phyloP scores from a whole-genome alignment of 441 rosid genomes.

The Eutrema salsugineum region DNA sequence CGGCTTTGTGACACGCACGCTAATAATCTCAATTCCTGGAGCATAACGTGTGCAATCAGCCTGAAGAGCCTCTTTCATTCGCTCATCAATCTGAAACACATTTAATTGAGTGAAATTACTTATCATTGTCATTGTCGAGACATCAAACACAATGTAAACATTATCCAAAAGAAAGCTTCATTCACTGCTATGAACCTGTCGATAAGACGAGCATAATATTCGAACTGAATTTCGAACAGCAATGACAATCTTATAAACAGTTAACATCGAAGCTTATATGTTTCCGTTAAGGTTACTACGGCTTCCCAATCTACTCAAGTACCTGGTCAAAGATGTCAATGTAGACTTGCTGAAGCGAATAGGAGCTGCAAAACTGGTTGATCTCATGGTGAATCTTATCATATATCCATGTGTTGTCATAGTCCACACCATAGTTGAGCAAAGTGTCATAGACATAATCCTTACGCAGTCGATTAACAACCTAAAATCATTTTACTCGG shows the following conservation, averaged over 20 bases:
- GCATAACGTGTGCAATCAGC: constrained; percentile 88
- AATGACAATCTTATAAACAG: background rate
- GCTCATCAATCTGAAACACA: constrained; percentile 73
- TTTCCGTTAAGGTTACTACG: background rate
- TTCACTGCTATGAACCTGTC: background rate
- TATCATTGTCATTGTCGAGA: background rate
- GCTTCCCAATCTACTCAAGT: no score
- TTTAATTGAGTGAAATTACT: background rate
- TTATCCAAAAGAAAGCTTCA: background rate
- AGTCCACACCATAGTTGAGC: constrained; percentile 78
- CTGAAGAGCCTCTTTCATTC: constrained; percentile 96
- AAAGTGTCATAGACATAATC: constrained; percentile 78
- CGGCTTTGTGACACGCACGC: constrained; percentile 91
- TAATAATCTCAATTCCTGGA: constrained; percentile 86
- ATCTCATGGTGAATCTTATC: constrained; percentile 98
- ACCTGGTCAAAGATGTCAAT: constrained; percentile 97
- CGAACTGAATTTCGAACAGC: background rate
- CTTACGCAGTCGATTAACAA: constrained; percentile 77
- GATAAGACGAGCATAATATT: background rate
- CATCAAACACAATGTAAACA: background rate
- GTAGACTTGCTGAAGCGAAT: constrained; percentile 88
- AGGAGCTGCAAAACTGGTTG: constrained; percentile 96
- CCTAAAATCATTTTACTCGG: constrained; percentile 38
- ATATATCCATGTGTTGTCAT: constrained; percentile 92
- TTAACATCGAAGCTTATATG: background rate